Conservation (phyloP, 176 grass and related monocot genomes). For the Eleusine coracana region DNA sequence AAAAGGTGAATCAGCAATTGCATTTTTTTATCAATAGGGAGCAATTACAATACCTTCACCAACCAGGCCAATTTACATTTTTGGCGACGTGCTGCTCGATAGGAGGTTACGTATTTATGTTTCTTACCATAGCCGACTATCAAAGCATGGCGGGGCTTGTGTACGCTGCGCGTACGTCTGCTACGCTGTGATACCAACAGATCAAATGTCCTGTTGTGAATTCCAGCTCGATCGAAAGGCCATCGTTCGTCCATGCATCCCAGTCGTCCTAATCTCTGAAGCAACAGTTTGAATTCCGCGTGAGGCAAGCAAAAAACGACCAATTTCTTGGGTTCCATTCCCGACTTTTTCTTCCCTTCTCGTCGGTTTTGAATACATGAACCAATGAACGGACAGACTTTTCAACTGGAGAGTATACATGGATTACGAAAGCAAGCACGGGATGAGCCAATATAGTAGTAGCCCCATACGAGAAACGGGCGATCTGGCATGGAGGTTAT, state of each 20-base stretch:
- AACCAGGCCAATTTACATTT: too few relatives aligned
- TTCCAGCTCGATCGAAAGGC: background rate
- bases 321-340: background rate
- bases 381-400: background rate
- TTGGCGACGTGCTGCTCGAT: too few relatives aligned
- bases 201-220: slow-evolving; percentile 6
- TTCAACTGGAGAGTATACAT: background rate
- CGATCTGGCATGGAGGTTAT: background rate
- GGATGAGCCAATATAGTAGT: background rate
- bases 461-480: too few relatives aligned
- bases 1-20: background rate
- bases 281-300: slow-evolving; percentile 14
- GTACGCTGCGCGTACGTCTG: slow-evolving; percentile 15
- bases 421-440: background rate
- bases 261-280: background rate
- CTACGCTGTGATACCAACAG: slow-evolving; percentile 15
- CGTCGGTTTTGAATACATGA: background rate
- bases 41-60: background rate
- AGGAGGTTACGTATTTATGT: too few relatives aligned
- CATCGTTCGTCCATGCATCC: background rate
- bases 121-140: too few relatives aligned
- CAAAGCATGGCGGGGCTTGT: too few relatives aligned
- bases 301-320: slow-evolving; percentile 5
- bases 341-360: background rate
- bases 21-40: too few relatives aligned